Evolutionary conservation across 2,329 filamentous ascomycete genomes (phyloP).

Genomic region (Aspergillus uvarum): DNA sequence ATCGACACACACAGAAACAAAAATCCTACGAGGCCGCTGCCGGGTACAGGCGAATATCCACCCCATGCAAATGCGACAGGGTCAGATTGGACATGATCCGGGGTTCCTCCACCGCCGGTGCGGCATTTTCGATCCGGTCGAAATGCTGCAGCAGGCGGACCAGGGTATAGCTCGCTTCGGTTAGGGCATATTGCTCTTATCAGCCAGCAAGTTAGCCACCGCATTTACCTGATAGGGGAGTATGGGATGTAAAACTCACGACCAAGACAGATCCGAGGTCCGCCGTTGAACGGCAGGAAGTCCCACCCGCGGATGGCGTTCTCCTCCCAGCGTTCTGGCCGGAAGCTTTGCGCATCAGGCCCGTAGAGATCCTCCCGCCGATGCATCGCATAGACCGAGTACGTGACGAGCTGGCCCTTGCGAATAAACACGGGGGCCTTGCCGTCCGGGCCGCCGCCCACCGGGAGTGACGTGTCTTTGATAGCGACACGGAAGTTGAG

Average conservation of each 20-base stretch:
- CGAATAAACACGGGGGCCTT: constrained; percentile 62
- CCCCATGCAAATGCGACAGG: constrained; percentile 34
- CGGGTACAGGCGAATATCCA: constrained; percentile 27
- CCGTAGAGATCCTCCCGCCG: constrained; percentile 56
- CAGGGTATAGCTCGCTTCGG: constrained; percentile 43
- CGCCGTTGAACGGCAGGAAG: constrained; percentile 42
- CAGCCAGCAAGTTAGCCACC: neutral
- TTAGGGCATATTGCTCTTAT: constrained; percentile 46
- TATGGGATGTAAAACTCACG: constrained; percentile 29
- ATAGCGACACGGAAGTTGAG: constrained; percentile 45
- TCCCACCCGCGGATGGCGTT: constrained; percentile 36
- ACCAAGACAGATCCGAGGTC: constrained; percentile 42
- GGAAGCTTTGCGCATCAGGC: constrained; percentile 46
- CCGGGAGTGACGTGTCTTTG: constrained; percentile 44
- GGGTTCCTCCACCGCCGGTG: constrained; percentile 30
- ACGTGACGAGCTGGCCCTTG: constrained; percentile 65
- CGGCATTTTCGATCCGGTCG: constrained; percentile 36
- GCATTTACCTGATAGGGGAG: neutral
- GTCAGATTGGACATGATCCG: constrained; percentile 32
- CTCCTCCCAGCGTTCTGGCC: constrained; percentile 53
- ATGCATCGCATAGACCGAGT: constrained; percentile 72
- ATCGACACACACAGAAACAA: neutral
- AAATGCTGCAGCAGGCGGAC: constrained; percentile 41
- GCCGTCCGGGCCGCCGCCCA: constrained; percentile 61
- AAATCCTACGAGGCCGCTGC: neutral